phyloP scores from a whole-genome alignment of 2,329 filamentous ascomycete species.

The Claviceps paspali region DNA sequence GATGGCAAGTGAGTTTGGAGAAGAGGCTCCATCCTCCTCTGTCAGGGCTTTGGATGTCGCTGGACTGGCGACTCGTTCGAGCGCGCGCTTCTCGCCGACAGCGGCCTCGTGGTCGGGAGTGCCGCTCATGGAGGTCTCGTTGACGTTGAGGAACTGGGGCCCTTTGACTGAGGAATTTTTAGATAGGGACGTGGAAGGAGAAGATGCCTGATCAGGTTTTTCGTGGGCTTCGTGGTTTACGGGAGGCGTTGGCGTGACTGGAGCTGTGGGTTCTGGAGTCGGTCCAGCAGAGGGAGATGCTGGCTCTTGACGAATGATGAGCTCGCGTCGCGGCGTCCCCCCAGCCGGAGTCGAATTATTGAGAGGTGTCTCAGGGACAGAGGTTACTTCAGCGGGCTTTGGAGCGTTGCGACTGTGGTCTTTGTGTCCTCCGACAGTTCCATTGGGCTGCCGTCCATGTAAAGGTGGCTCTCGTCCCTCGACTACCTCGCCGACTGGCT shows the following conservation, averaged over 20 bases:
- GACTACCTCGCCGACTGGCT: constrained; percentile 8
- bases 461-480: not conserved
- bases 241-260: too few species aligned
- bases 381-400: constrained; percentile 21
- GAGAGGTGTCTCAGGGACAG: constrained; percentile 21
- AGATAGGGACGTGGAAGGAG: too few species aligned
- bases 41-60: constrained; percentile 5
- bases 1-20: constrained; percentile 6
- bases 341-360: constrained; percentile 19
- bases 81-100: constrained; percentile 25
- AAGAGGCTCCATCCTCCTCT: constrained; percentile 12
- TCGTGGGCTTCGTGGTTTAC: constrained; percentile 13
- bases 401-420: constrained; percentile 10
- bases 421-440: constrained; percentile 7
- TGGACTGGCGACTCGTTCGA: constrained; percentile 15
- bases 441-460: constrained; percentile 9
- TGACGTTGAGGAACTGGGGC: too few species aligned
- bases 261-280: constrained; percentile 8
- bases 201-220: constrained; percentile 12
- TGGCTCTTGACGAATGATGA: constrained; percentile 17
- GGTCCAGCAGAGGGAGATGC: constrained; percentile 1
- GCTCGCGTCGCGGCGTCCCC: constrained; percentile 20
- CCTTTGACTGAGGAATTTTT: too few species aligned
- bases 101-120: constrained; percentile 9
- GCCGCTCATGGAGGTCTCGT: too few species aligned